Base-by-base conservation (phyloP, 345 rosid species). In the Ceriops zippeliana region DNA sequence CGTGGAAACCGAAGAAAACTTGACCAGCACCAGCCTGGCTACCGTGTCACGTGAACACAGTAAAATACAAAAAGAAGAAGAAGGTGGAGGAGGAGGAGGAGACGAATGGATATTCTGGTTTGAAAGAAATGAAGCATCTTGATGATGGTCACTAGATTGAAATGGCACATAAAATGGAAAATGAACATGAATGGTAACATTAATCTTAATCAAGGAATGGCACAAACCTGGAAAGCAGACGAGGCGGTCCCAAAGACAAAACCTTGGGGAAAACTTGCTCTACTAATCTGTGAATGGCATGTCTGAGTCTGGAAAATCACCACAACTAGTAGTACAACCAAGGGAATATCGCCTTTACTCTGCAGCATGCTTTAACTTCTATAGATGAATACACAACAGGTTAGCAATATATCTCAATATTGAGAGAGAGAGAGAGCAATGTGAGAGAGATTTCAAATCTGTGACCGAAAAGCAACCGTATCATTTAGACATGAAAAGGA, bases 241-340 rank as follows among this genome's bases (percentile, higher is more conserved):
- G 95, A 85, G 63, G 95, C 95, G 0, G 95, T 89, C 27, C 95
- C 95, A 26, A 89, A 89, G 27, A 83, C 71, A 63, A 89, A 89
- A 5, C 83, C 86, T 7, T 85, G 60, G 0, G 95, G 91, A 65
- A 89, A 89, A 61, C 88, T 86, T 13, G 71, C 66, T 28, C 87
- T 72, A 70, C 32, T 74, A 8, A 83, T 80, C 30, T 42, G 37
- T 13, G 78, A 52, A 9, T 61, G 35, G 58, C 73, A 66, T 11
- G 60, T 62, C 17, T 51, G 54, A 10, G 51, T 47, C 51, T 66
- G 73, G 1, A 76, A 27, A 31, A 35, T 67, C 27, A 54, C 5
- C 7, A 66, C 1, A 6, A 57, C 60, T 17, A 52, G 9, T 52
- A 16, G 21, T 5, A 70, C 9, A 19, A 38, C 7, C 42, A 30